Percentiles rank a stretch among this genome's conserved stretches.
Conservation (phyloP, 2,329 filamentous ascomycete species). For the Lachnellula hyalina region DNA sequence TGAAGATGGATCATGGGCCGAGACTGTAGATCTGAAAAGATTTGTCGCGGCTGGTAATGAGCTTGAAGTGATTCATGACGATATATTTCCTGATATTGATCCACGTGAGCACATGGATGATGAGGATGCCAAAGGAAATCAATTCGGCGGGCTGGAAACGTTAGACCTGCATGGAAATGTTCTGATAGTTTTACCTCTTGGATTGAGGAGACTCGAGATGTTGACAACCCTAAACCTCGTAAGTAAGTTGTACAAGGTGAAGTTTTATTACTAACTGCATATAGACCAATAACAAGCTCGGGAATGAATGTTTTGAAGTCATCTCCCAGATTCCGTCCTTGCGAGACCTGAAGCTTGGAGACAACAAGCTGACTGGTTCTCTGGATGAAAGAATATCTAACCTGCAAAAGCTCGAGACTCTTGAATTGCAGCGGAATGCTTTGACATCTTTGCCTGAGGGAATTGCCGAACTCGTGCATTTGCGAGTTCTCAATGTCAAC, state of each 20-base stretch:
- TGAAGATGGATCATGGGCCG: constrained; percentile 73
- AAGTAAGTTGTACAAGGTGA: constrained; percentile 30
- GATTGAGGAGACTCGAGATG: constrained; percentile 65
- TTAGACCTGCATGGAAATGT: constrained; percentile 84
- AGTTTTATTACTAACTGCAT: constrained; percentile 1
- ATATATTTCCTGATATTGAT: constrained; percentile 70
- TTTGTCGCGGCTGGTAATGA: constrained; percentile 90
- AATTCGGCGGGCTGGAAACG: constrained; percentile 76
- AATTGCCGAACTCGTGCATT: constrained; percentile 59
- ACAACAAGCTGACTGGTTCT: constrained; percentile 67
- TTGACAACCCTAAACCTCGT: constrained; percentile 81
- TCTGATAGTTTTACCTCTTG: constrained; percentile 66
- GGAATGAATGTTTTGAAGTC: constrained; percentile 64
- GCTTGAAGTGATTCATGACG: constrained; percentile 65
- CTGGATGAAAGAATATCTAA: constrained; percentile 59
- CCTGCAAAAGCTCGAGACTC: constrained; percentile 65
- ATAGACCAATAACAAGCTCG: constrained; percentile 75
- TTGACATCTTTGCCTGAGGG: constrained; percentile 65
- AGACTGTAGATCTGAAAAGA: constrained; percentile 79
- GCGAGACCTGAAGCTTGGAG: constrained; percentile 74
- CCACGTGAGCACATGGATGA: constrained; percentile 51
- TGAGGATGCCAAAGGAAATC: constrained; percentile 62
- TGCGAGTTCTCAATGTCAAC: constrained; percentile 73
- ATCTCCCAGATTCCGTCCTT: constrained; percentile 69
- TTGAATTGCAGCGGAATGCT: constrained; percentile 79